Conservation (phyloP, 2,329 filamentous ascomycete genomes). For the Dactylonectria macrodidyma region DNA sequence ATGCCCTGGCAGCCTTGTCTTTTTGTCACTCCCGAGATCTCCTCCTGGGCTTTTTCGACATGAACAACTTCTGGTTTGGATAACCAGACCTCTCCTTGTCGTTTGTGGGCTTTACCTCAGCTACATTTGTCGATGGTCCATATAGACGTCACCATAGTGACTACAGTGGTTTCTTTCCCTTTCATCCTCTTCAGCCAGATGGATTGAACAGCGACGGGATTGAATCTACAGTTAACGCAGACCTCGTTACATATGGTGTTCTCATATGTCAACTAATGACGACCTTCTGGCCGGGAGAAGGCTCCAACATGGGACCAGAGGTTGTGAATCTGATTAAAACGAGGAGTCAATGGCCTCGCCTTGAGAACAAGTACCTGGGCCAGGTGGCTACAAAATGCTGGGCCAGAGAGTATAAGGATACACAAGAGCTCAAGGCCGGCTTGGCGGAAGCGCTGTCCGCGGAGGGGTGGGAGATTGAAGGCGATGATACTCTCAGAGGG, state of each 20-base stretch:
- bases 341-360: background rate
- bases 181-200: background rate
- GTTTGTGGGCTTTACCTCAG: constrained; percentile 16
- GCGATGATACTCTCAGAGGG: background rate
- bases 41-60: constrained; percentile 10
- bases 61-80: constrained; percentile 6
- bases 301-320: background rate
- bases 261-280: background rate
- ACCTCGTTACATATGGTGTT: background rate
- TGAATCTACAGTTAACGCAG: background rate
- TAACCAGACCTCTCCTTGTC: constrained; percentile 9
- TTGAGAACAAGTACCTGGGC: background rate
- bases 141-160: background rate
- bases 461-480: background rate
- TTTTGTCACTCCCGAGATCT: constrained; percentile 14
- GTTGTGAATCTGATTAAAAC: background rate
- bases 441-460: background rate
- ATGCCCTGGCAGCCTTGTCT: background rate
- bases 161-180: background rate
- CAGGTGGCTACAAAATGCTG: background rate
- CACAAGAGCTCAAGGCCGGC: background rate
- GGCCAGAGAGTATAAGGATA: background rate
- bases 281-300: background rate
- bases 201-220: background rate
- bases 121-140: background rate